phyloP scores from a whole-genome alignment of 108 stramenopile genomes.

The Cyclotella kingstonii region DNA sequence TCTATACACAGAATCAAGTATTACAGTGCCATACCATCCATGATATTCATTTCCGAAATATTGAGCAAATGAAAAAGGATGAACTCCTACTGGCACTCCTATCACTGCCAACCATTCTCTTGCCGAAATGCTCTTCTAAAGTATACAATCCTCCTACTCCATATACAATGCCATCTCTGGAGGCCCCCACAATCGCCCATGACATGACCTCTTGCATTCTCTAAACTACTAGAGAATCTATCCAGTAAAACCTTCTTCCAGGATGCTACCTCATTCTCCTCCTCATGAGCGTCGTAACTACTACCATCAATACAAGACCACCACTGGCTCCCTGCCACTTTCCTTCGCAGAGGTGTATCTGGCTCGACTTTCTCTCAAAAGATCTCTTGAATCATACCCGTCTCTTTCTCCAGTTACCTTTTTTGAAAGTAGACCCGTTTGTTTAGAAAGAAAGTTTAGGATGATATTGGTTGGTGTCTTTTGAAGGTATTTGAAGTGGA shows the following conservation, averaged over 20 bases:
- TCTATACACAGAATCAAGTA: no score
- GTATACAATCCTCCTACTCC: conserved; percentile 69
- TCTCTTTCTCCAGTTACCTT: conserved; percentile 62
- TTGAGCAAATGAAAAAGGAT: no score
- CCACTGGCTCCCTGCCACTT: conserved; percentile 78
- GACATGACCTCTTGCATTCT: conserved; percentile 75
- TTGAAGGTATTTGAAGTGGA: no score
- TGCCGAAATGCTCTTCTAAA: conserved; percentile 70
- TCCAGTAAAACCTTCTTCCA: conserved; percentile 80
- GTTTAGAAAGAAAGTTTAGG: no score
- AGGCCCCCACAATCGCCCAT: conserved; percentile 61
- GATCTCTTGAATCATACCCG: conserved; percentile 92
- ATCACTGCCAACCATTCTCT: no score
- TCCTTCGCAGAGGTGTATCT: conserved; percentile 71
- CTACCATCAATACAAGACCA: conserved; percentile 67
- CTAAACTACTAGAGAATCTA: conserved; percentile 81
- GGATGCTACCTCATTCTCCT: conserved; percentile 71
- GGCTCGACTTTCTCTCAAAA: conserved; percentile 84
- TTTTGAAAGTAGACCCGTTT: no score
- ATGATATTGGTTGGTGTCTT: no score
- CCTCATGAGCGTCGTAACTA: conserved; percentile 76
- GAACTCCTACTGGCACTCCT: no score
- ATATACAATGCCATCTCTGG: conserved; percentile 81
- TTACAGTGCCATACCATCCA: no score
- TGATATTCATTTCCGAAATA: no score